Evolutionary conservation across 345 rosid species (phyloP).

Genomic region (Euphorbia peplus): DNA sequence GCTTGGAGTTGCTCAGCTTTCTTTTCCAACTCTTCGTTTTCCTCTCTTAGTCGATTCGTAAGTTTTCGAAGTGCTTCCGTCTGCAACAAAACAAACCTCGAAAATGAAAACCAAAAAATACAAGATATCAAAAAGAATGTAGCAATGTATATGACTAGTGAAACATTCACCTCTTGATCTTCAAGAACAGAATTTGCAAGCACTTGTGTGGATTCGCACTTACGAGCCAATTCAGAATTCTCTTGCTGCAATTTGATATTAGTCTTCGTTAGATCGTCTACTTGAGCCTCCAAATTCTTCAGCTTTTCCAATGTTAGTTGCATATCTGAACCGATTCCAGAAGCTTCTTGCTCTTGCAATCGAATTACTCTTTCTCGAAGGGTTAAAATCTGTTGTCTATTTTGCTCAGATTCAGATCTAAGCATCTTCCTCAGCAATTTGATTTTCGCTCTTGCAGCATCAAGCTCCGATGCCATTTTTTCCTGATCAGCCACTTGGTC

Average conservation of each 20-base stretch:
- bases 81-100: slow-evolving; percentile 33
- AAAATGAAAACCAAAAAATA: slow-evolving; percentile 12
- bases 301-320: slow-evolving; percentile 47
- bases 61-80: slow-evolving; percentile 47
- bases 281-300: slow-evolving; percentile 56
- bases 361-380: slow-evolving; percentile 58
- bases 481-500: slow-evolving; percentile 52
- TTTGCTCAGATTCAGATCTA: slow-evolving; percentile 63
- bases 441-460: slow-evolving; percentile 51
- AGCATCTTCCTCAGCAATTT: slow-evolving; percentile 64
- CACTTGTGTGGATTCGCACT: slow-evolving; percentile 57
- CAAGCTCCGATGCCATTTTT: slow-evolving; percentile 52
- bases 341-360: slow-evolving; percentile 60
- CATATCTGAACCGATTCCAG: slow-evolving; percentile 29
- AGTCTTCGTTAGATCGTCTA: slow-evolving; percentile 58
- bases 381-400: slow-evolving; percentile 55
- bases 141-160: not conserved
- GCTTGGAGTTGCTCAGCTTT: slow-evolving; percentile 65
- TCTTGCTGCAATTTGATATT: slow-evolving; percentile 56
- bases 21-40: slow-evolving; percentile 51
- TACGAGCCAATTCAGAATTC: slow-evolving; percentile 50
- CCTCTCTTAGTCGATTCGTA: slow-evolving; percentile 38
- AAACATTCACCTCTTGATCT: slow-evolving; percentile 50
- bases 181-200: slow-evolving; percentile 55
- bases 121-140: not conserved